Evolutionary conservation across 139 green algal genomes (phyloP).

Genomic region (Yamagishiella unicocca): DNA sequence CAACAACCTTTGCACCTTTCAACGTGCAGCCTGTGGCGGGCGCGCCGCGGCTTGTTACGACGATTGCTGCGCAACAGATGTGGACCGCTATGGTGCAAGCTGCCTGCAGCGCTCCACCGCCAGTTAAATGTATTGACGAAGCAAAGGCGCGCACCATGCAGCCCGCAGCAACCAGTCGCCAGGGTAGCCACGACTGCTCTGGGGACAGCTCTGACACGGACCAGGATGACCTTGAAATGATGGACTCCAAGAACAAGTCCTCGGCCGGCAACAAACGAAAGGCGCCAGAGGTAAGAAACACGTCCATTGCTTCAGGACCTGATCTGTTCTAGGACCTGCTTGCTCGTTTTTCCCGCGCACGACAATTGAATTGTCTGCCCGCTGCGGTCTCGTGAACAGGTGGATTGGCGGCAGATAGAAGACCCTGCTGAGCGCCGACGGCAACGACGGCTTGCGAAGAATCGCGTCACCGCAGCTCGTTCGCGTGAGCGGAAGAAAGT

Average conservation of each 20-base stretch:
- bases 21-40: background rate
- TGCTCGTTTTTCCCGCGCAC: background rate
- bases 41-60: conserved; percentile 17
- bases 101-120: background rate
- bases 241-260: background rate
- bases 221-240: background rate
- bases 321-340: too few species aligned
- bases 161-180: conserved; percentile 9
- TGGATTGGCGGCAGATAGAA: conserved; percentile 71
- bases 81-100: conserved; percentile 38
- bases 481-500: conserved; percentile 76
- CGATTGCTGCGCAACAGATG: conserved; percentile 9
- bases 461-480: conserved; percentile 73
- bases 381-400: too few species aligned
- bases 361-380: too few species aligned
- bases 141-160: conserved; percentile 42
- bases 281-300: conserved; percentile 44
- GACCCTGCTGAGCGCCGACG: conserved; percentile 71
- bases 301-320: too few species aligned
- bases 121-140: conserved; percentile 3
- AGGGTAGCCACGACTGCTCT: conserved; percentile 23
- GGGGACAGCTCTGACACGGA: conserved; percentile 17
- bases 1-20: background rate
- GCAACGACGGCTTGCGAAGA: conserved; percentile 76
- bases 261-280: conserved; percentile 48